phyloP scores from a whole-genome alignment of 164 flowering plant species.

The Pachysandra terminalis region DNA sequence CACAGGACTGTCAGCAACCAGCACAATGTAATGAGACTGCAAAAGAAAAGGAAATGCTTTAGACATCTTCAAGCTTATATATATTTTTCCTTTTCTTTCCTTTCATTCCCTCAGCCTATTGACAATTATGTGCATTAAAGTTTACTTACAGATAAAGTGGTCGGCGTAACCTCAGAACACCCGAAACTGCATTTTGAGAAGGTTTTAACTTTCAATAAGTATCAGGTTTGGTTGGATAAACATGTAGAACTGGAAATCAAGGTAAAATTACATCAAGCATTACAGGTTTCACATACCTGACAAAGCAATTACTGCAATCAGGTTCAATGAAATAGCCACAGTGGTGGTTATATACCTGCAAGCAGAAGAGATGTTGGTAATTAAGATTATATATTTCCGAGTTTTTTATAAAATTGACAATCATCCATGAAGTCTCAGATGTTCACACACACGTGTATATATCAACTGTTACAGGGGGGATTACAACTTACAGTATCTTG shows the following conservation, averaged over 20 bases:
- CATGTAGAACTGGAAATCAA: not conserved
- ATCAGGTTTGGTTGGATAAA: not conserved
- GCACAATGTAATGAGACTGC: conserved; percentile 62
- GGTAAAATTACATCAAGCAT: not conserved
- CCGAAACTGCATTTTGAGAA: conserved; percentile 44
- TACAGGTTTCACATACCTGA: conserved; percentile 32
- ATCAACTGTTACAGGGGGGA: conserved; percentile 2
- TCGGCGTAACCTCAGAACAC: conserved; percentile 32
- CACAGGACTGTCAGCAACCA: conserved; percentile 65
- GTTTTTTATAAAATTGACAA: too few relatives aligned
- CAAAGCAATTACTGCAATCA: conserved; percentile 49
- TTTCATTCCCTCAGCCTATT: not conserved
- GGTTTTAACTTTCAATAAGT: conserved; percentile 1
- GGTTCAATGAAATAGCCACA: conserved; percentile 38
- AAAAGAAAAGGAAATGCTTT: conserved; percentile 9
- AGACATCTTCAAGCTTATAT: not conserved
- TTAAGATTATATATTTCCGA: too few relatives aligned
- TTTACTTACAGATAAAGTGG: conserved; percentile 47
- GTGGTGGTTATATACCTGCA: conserved; percentile 58
- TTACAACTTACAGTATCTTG: conserved; percentile 43
- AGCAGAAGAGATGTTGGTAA: too few relatives aligned
- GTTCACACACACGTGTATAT: too few relatives aligned
- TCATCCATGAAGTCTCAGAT: too few relatives aligned
- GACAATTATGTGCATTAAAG: not conserved
- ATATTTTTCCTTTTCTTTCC: not conserved